Percentiles rank a stretch among this genome's conserved stretches.
phyloP scores from a whole-genome alignment of 176 grass and related monocot species.

The Ampelocalamus luodianensis region DNA sequence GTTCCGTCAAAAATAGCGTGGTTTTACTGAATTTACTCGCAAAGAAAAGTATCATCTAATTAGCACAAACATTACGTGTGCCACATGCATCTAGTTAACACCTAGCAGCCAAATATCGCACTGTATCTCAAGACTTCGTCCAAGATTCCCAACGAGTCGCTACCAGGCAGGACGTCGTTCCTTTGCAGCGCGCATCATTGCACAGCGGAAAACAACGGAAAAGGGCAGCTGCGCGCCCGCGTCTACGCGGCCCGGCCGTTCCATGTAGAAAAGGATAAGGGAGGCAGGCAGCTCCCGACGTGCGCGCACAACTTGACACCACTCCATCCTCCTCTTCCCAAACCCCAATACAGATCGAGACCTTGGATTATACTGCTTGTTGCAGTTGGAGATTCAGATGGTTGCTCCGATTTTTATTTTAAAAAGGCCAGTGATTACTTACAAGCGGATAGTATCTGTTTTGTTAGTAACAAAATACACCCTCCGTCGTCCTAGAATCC shows the following conservation, averaged over 20 bases:
- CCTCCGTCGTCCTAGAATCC: too few relatives aligned
- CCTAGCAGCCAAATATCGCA: not conserved
- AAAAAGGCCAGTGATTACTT: too few relatives aligned
- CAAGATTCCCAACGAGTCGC: constrained; percentile 29
- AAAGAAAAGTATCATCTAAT: not conserved
- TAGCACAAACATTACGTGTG: not conserved
- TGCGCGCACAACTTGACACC: not conserved
- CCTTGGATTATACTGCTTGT: not conserved
- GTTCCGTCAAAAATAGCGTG: too few relatives aligned
- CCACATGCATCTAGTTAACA: too few relatives aligned
- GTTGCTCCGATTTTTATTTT: not conserved
- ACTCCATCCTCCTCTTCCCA: not conserved
- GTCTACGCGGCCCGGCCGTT: not conserved
- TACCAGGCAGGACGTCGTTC: not conserved
- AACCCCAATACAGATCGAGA: not conserved
- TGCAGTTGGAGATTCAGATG: not conserved
- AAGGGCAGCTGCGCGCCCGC: not conserved
- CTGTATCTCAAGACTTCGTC: not conserved
- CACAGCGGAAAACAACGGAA: not conserved
- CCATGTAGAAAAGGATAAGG: constrained; percentile 2
- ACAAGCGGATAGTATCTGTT: too few relatives aligned
- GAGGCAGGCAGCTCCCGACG: not conserved
- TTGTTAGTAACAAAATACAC: too few relatives aligned
- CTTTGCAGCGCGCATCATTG: not conserved
- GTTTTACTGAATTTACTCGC: too few relatives aligned